Conservation (phyloP, 1,139 yeast genomes). For the Geotrichum reessii region DNA sequence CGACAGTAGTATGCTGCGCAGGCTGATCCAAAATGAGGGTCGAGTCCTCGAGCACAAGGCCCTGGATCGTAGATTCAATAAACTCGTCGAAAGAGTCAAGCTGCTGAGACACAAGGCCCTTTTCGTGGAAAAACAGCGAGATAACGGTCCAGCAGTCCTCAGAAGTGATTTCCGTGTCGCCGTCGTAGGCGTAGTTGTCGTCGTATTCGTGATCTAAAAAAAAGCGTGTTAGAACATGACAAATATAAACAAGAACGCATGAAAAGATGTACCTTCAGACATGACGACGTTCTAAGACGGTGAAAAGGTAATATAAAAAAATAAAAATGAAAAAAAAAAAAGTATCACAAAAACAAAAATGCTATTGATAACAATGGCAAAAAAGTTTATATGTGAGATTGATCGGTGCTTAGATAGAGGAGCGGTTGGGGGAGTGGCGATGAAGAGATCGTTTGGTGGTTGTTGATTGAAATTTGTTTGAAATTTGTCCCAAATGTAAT, state of each 20-base stretch:
- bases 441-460: neutral
- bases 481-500: neutral
- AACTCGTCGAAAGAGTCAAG: conserved; percentile 97
- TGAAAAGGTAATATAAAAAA: neutral
- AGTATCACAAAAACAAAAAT: neutral
- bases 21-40: conserved; percentile 93
- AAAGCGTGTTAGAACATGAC: neutral
- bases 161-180: conserved; percentile 71
- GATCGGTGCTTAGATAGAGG: neutral
- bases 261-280: conserved; percentile 17
- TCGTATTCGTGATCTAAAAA: conserved; percentile 17
- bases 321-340: neutral
- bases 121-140: conserved; percentile 90
- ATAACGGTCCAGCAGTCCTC: conserved; percentile 99
- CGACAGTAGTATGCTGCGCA: conserved; percentile 91
- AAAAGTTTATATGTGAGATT: neutral
- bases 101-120: conserved; percentile 96
- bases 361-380: neutral
- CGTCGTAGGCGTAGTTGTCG: conserved; percentile 64
- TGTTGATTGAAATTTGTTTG: neutral
- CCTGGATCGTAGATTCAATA: conserved; percentile 93
- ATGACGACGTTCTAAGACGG: conserved; percentile 4
- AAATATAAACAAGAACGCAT: conserved; percentile 1
- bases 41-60: conserved; percentile 92
- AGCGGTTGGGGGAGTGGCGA: neutral